These are phyloP conservation scores for Imleria badia DNA, from an alignment of 768 basidiomycete genomes.

Conservation along the genomic window DNA sequence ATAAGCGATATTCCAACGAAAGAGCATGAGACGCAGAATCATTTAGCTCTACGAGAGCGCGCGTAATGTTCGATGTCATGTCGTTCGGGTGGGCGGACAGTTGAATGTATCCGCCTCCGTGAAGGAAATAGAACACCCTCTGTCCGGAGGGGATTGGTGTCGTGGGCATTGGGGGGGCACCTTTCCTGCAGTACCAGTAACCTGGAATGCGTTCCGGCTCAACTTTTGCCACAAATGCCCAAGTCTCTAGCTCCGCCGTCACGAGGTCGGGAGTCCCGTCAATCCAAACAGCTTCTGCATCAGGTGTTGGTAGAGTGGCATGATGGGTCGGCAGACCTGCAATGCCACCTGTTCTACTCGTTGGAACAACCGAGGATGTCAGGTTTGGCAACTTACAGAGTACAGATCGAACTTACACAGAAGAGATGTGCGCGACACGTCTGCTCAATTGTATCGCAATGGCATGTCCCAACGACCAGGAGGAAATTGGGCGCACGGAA, in stretches of 20 bases:
- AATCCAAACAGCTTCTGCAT: slow-evolving; percentile 32
- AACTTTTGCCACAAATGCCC: slow-evolving; percentile 35
- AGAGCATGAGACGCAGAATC: slow-evolving; percentile 49
- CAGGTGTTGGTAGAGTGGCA: slow-evolving; percentile 6
- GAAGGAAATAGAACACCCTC: slow-evolving; percentile 60
- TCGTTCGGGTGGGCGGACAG: slow-evolving; percentile 59
- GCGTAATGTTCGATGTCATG: slow-evolving; percentile 43
- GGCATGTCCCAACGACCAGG: slow-evolving; percentile 46
- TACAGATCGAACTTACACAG: slow-evolving; percentile 15
- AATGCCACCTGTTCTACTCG: slow-evolving; percentile 9
- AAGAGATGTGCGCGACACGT: slow-evolving; percentile 16
- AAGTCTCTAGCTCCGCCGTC: slow-evolving; percentile 28
- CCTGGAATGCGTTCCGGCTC: slow-evolving; percentile 48
- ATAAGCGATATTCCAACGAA: slow-evolving; percentile 72
- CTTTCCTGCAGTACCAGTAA: slow-evolving; percentile 54
- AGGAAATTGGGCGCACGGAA: slow-evolving; percentile 41
- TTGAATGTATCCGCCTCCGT: slow-evolving; percentile 59
- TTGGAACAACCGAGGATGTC: background rate
- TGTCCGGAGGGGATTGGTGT: slow-evolving; percentile 44
- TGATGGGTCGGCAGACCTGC: slow-evolving; percentile 7
- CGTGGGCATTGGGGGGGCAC: slow-evolving; percentile 34
- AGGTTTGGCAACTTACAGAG: background rate
- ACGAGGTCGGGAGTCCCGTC: slow-evolving; percentile 33
- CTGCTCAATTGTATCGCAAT: slow-evolving; percentile 39
- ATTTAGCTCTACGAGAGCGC: slow-evolving; percentile 47